Conservation (phyloP, 2,329 filamentous ascomycete species). For the Sclerotinia minor region DNA sequence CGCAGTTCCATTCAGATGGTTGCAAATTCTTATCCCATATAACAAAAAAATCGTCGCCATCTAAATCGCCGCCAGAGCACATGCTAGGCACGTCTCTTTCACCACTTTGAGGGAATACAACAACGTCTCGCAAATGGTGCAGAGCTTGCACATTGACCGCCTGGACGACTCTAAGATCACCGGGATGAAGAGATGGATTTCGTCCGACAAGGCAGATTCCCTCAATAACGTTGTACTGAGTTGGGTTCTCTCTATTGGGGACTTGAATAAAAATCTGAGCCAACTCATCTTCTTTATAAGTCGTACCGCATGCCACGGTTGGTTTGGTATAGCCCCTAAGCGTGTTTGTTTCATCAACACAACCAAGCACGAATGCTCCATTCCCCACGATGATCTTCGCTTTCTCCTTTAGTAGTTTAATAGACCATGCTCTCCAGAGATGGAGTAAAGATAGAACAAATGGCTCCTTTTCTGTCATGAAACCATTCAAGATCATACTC, state of each 20-base stretch:
- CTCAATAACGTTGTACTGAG: slow-evolving; percentile 62
- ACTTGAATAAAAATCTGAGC: slow-evolving; percentile 92
- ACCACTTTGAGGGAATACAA: slow-evolving; percentile 82
- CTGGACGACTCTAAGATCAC: slow-evolving; percentile 83
- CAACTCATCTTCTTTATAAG: slow-evolving; percentile 50
- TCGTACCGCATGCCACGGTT: slow-evolving; percentile 42
- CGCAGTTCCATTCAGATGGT: slow-evolving; percentile 66
- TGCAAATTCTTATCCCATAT: slow-evolving; percentile 83
- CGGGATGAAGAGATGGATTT: slow-evolving; percentile 91
- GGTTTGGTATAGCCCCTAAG: slow-evolving; percentile 69
- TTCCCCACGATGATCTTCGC: slow-evolving; percentile 79
- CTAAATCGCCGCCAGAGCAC: slow-evolving; percentile 93
- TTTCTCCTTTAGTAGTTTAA: slow-evolving; percentile 91
- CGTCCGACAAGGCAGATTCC: slow-evolving; percentile 82
- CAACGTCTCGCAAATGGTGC: slow-evolving; percentile 76
- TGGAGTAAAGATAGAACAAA: slow-evolving; percentile 78
- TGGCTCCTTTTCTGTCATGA: slow-evolving; percentile 72
- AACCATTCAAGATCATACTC: slow-evolving; percentile 75
- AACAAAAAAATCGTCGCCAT: slow-evolving; percentile 93
- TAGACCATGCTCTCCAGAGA: slow-evolving; percentile 85
- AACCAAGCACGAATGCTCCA: slow-evolving; percentile 85
- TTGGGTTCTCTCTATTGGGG: slow-evolving; percentile 55
- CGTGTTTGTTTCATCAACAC: slow-evolving; percentile 78
- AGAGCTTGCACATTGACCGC: slow-evolving; percentile 76
- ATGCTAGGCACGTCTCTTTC: slow-evolving; percentile 86